Conservation (phyloP, 306 rosid species). For the Amphicarpaea edgeworthii region DNA sequence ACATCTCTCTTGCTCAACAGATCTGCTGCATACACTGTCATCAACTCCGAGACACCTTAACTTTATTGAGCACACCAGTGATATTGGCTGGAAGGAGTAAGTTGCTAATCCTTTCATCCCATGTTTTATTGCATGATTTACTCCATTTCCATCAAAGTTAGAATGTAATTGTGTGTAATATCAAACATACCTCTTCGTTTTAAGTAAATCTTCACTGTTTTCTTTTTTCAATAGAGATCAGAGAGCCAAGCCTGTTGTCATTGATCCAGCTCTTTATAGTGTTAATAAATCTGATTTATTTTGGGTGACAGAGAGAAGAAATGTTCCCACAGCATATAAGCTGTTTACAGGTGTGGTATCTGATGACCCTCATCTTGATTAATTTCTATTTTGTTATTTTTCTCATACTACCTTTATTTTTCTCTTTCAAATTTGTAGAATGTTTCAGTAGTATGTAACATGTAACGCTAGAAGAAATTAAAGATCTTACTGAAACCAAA, state of each 20-base stretch:
- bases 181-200: slow-evolving; percentile 15
- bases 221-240: slow-evolving; percentile 52
- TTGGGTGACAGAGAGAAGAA: slow-evolving; percentile 62
- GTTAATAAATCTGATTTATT: slow-evolving; percentile 58
- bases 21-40: slow-evolving; percentile 57
- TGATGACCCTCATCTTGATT: slow-evolving; percentile 27
- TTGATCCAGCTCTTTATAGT: slow-evolving; percentile 63
- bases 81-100: slow-evolving; percentile 93
- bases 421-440: slow-evolving; percentile 25
- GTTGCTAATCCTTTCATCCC: slow-evolving; percentile 30
- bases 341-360: slow-evolving; percentile 76
- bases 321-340: slow-evolving; percentile 71
- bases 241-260: slow-evolving; percentile 62
- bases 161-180: slow-evolving; percentile 23
- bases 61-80: slow-evolving; percentile 70
- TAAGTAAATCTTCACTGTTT: slow-evolving; percentile 26
- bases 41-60: slow-evolving; percentile 57
- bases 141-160: slow-evolving; percentile 8
- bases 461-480: slow-evolving; percentile 27
- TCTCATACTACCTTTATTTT: not conserved
- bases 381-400: slow-evolving; percentile 33
- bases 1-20: slow-evolving; percentile 42
- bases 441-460: slow-evolving; percentile 34
- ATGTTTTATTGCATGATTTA: not conserved
- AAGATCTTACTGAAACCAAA: slow-evolving; percentile 4